phyloP scores from a whole-genome alignment of 2,329 filamentous ascomycete species.

The Scedosporium dehoogii region DNA sequence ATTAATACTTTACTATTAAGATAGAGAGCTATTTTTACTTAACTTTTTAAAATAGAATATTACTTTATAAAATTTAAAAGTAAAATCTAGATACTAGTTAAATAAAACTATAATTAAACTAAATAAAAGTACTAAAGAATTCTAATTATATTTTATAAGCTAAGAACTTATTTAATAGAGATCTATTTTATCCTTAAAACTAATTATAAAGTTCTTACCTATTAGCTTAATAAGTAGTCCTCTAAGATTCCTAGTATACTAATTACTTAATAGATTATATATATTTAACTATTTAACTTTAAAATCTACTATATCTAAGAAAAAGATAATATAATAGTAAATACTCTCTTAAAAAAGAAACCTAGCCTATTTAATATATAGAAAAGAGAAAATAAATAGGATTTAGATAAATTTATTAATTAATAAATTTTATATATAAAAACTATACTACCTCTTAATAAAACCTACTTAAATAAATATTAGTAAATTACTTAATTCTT shows the following conservation, averaged over 20 bases:
- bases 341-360: conserved; percentile 10
- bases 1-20: too few species aligned
- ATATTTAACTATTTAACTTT: neutral
- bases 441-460: neutral
- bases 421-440: too few species aligned
- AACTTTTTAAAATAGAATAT: too few species aligned
- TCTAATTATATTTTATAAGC: neutral
- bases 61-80: too few species aligned
- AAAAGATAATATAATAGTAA: neutral
- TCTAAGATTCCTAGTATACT: too few species aligned
- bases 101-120: too few species aligned
- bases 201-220: too few species aligned
- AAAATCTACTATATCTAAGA: neutral
- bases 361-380: neutral
- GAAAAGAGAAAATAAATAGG: neutral
- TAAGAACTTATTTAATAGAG: neutral
- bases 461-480: neutral
- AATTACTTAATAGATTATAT: too few species aligned
- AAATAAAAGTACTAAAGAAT: too few species aligned
- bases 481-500: neutral
- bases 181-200: neutral
- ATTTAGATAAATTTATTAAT: neutral
- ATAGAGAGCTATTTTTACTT: too few species aligned
- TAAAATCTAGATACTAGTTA: too few species aligned
- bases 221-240: too few species aligned